Evolutionary conservation across 2,329 filamentous ascomycete genomes (phyloP).

Genomic region (Fusarium goolgardi): DNA sequence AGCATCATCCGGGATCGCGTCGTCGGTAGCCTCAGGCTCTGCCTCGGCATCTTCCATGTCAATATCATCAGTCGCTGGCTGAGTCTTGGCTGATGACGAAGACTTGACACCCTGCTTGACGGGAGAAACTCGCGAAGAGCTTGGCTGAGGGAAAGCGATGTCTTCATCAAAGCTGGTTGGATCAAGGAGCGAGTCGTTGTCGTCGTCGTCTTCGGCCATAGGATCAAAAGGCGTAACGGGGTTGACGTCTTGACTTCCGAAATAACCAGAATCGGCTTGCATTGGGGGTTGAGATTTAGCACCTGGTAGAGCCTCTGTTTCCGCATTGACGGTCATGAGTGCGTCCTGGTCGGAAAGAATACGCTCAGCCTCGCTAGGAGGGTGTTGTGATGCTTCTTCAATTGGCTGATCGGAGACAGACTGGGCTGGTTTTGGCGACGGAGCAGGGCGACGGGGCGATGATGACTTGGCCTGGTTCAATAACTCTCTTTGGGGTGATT

Average conservation of each 20-base stretch:
- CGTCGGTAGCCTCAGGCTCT: conserved; percentile 23
- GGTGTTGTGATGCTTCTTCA: conserved; percentile 13
- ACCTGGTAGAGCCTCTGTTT: not conserved
- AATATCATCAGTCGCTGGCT: not conserved
- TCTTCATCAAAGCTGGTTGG: conserved; percentile 31
- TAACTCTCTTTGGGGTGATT: conserved; percentile 62
- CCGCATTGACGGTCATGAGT: conserved; percentile 15
- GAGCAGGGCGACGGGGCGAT: conserved; percentile 50
- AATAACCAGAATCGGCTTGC: conserved; percentile 74
- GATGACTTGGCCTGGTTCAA: conserved; percentile 52
- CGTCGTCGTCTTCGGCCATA: conserved; percentile 29
- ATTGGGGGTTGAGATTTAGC: conserved; percentile 38
- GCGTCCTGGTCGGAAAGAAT: conserved; percentile 27
- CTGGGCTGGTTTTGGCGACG: conserved; percentile 47
- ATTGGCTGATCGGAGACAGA: conserved; percentile 20
- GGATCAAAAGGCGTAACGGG: conserved; percentile 41
- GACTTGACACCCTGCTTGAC: conserved; percentile 3
- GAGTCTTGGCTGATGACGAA: conserved; percentile 52
- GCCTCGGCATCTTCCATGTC: conserved; percentile 27
- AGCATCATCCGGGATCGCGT: conserved; percentile 56
- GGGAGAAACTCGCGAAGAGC: conserved; percentile 38
- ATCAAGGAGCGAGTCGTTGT: conserved; percentile 31
- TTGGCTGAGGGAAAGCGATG: conserved; percentile 36
- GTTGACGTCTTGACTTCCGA: conserved; percentile 69
- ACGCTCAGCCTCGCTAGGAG: conserved; percentile 9